Conservation (phyloP, 495 filamentous ascomycete species). For the Penicillium maclennaniae region DNA sequence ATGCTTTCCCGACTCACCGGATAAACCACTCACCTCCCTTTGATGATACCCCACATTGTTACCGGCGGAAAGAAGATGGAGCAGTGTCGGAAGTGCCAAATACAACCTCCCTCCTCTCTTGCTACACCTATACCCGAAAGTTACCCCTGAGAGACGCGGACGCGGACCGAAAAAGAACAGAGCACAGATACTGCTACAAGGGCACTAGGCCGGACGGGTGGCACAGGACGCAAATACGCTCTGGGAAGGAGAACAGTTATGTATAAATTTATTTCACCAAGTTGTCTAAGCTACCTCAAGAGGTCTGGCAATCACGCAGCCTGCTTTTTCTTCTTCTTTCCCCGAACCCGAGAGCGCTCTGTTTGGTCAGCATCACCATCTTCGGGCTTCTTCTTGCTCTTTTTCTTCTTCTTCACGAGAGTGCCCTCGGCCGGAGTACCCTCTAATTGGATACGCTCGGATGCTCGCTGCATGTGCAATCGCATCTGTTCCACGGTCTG, state of each 20-base stretch:
- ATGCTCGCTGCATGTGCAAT: slow-evolving; percentile 86
- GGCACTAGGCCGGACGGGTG: not conserved
- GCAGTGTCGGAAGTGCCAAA: not conserved
- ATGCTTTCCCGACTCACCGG: slow-evolving; percentile 22
- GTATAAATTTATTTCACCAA: not conserved
- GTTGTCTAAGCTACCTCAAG: not conserved
- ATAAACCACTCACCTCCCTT: slow-evolving; percentile 3
- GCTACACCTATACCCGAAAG: not conserved
- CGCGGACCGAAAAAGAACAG: not conserved
- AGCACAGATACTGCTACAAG: not conserved
- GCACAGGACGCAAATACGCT: not conserved
- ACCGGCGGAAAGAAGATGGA: not conserved
- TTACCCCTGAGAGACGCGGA: not conserved
- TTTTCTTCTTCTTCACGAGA: slow-evolving; percentile 76
- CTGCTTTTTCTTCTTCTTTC: slow-evolving; percentile 17
- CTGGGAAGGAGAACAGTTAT: not conserved
- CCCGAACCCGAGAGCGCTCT: slow-evolving; percentile 1
- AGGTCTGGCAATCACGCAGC: not conserved
- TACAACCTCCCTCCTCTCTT: not conserved
- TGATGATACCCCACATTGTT: slow-evolving; percentile 11
- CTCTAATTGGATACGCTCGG: slow-evolving; percentile 72
- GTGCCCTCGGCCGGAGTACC: slow-evolving; percentile 67
- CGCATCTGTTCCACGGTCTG: slow-evolving; percentile 79
- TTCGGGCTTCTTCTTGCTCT: slow-evolving; percentile 39
- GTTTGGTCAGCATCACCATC: slow-evolving; percentile 1